Evolutionary conservation across 73 alveolate genomes (phyloP).

Genomic region (Tetrahymena thermophila): DNA sequence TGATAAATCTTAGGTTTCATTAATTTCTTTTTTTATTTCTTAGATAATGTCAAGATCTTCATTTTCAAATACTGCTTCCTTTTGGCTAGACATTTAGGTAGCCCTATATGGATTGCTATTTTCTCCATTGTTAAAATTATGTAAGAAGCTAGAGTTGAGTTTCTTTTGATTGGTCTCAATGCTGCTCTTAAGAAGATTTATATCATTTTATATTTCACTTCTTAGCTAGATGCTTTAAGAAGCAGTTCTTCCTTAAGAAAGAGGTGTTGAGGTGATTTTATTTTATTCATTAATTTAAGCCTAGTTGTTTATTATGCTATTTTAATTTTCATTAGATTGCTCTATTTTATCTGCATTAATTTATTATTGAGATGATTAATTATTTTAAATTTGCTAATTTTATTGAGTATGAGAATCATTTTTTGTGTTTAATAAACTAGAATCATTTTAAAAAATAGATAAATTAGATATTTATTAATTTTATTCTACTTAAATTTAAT

Average conservation of each 20-base stretch:
- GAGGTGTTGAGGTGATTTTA: neutral
- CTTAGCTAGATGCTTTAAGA: neutral
- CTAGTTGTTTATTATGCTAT: neutral
- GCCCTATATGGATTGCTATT: neutral
- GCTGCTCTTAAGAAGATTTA: neutral
- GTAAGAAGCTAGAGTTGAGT: neutral
- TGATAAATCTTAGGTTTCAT: neutral
- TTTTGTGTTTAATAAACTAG: neutral
- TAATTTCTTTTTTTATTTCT: neutral
- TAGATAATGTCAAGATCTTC: neutral
- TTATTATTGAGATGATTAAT: no score
- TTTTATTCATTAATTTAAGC: no score
- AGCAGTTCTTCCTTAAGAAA: neutral
- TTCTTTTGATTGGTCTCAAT: neutral
- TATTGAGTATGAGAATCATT: no score
- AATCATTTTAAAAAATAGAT: neutral
- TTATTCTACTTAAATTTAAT: no score
- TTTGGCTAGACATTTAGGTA: neutral
- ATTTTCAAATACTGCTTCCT: neutral
- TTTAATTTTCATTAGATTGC: neutral
- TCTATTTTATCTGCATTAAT: no score
- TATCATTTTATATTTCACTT: neutral
- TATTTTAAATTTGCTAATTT: no score
- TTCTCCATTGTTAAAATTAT: neutral
- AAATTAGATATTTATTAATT: no score